Evolutionary conservation across 2,329 filamentous ascomycete genomes (phyloP), one percentile per base, ranked within the genome.

Genomic region (Xylaria multiplex): DNA sequence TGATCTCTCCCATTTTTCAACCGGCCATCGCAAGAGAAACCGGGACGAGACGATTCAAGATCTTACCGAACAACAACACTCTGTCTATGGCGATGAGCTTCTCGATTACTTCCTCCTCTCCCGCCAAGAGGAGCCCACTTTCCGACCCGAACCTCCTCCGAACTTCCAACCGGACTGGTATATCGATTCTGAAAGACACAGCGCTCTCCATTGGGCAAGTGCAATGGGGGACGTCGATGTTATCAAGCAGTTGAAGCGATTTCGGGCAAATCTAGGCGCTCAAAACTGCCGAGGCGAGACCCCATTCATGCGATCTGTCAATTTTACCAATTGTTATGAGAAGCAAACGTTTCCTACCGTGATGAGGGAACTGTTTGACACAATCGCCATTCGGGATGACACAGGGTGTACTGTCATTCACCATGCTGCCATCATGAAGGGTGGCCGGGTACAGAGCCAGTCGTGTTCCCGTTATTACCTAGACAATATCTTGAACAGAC

Each of bases 261-360:
- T 94, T 67, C 90, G 92, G 48, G 93, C 95, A 11, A 88, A 88
- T 67, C 84, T 93, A 16, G 87, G 88, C 35, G 88, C 90, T 2
- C 85, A 90, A 60, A 94, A 93, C 63, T 81, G 87, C 50, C 84
- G 88, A 22, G 91, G 91, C 64, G 95, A 98, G 79, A 98, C 96
- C 0, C 95, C 96, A 0, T 87, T 99, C 42, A 97, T 99, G 88
- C 91, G 94, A 49, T 92, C 93, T 6, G 94, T 98, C 62, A 88
- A 96, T 76, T 99, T 98, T 79, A 98, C 95, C 52, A 99, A 99
- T 79, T 97, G 96, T 77, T 96, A 90, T 78, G 96, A 98, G 78
- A 97, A 96, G 80, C 88, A 93, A 71, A 94, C 93, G 0, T 97
- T 98, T 81, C 91, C 93, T 0, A 86, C 86, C 24, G 89, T 99